Evolutionary conservation across 2,329 filamentous ascomycete genomes (phyloP), one percentile per base, ranked within the genome.

Genomic region (Metarhizium rileyi): DNA sequence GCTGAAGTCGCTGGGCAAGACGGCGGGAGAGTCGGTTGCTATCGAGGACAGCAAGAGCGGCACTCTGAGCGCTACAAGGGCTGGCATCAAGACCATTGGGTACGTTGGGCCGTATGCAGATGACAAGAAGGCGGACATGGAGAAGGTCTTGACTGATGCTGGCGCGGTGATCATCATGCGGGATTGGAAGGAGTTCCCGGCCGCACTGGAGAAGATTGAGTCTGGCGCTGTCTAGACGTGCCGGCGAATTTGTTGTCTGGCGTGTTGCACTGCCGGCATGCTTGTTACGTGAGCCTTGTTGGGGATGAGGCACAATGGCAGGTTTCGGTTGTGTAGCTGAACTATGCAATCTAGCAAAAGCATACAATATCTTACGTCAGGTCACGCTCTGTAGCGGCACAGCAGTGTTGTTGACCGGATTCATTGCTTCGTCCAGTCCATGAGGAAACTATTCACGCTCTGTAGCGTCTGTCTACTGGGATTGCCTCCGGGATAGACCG

Each of bases 41-140:
- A 80, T 95, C 52, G 90, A 95, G 75, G 90, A 95, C 73, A 88
- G 83, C 75, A 88, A 87, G 77, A 89, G 84, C 58, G 90, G 90
- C 53, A 86, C 87, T 41, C 78, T 86, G 51, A 88, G 86, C 56
- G 75, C 68, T 51, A 81, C 83, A 61, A 78, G 86, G 52, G 90
- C 90, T 18, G 81, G 81, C 46, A 93, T 95, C 62, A 84, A 81
- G 54, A 82, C 86, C 55, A 82, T 95, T 59, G 90, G 84, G 49
- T 95, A 95, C 67, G 86, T 93, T 27, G 90, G 90, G 35, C 85
- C 85, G 50, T 93, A 91, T 68, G 71, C 72, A 46, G 69, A 70
- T 18, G 74, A 74, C 33, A 77, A 84, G 68, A 71, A 77, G 68
- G 71, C 76, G 44, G 77, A 84, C 67, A 87, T 89, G 80, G 75